Evolutionary conservation across 1,139 yeast genomes (phyloP), one percentile per base, ranked within the genome.

Genomic region (Tardiomyces depauwii): DNA sequence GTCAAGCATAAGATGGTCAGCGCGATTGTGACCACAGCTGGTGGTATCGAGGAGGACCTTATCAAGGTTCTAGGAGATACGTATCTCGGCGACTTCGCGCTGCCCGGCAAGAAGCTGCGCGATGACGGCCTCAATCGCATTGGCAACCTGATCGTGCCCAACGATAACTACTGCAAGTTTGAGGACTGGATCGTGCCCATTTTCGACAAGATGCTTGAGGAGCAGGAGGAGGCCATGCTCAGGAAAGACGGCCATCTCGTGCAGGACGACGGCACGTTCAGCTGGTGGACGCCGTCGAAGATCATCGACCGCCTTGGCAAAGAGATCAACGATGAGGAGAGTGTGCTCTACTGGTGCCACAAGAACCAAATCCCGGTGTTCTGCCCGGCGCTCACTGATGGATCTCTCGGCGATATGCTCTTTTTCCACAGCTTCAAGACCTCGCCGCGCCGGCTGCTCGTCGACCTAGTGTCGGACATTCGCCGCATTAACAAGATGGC

Each of bases 181-280:
- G 99, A 91, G 67, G 98, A 93, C 65, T 91, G 98, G 98, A 85
- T 91, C 56, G 93, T 91, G 33, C 98, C 98, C 30, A 76, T 91
- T 47, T 74, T 91, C 57, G 96, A 89, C 62, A 77, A 71, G 46
- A 80, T 89, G 78, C 73, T 89, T 50, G 83, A 83, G 59, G 98
- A 91, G 66, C 98, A 91, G 68, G 87, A 84, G 56, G 80, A 66
- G 44, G 80, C 76, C 48, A 76, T 78, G 55, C 65, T 70, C 47
- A 30, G 11, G 16, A 30, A 30, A 30, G 36, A 30, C 16, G 69
- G 73, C 53, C 16, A 41, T 19, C 49, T 52, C 28, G 56, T 57
- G 16, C 65, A 68, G 27, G 77, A 76, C 18, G 58, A 59, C 18
- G 71, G 70, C 11, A 65, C 74, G 43, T 69, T 81, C 49, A 56